Percentiles rank a stretch among this genome's conserved stretches.
phyloP scores from a whole-genome alignment of 768 basidiomycete species.

The Amanita phalloides region DNA sequence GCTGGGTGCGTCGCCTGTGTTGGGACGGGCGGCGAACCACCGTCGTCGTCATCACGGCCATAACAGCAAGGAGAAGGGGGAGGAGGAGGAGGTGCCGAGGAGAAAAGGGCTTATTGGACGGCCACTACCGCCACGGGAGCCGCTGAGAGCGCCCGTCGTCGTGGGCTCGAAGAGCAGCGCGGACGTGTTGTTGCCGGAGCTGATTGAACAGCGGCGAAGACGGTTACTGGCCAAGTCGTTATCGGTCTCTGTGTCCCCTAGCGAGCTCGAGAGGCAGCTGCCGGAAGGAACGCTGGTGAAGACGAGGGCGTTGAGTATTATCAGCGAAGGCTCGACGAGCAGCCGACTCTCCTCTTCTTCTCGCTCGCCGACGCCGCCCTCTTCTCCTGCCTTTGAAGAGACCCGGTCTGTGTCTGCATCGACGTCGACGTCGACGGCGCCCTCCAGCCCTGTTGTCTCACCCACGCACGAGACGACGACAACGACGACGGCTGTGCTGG shows the following conservation, averaged over 20 bases:
- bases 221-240: slow-evolving; percentile 49
- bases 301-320: slow-evolving; percentile 17
- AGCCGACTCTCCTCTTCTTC: too few relatives aligned
- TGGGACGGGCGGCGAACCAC: not conserved
- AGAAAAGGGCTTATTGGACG: slow-evolving; percentile 50
- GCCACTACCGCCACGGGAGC: too few relatives aligned
- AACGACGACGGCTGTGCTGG: not conserved
- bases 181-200: slow-evolving; percentile 27
- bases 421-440: not conserved
- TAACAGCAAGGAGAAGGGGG: slow-evolving; percentile 12
- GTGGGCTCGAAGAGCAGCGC: slow-evolving; percentile 9
- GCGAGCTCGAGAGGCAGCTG: slow-evolving; percentile 30
- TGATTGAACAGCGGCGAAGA: slow-evolving; percentile 45
- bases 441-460: not conserved
- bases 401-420: not conserved
- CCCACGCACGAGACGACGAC: not conserved
- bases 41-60: slow-evolving; percentile 5
- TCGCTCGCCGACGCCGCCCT: not conserved
- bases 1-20: not conserved
- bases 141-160: too few relatives aligned
- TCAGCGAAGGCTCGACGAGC: not conserved
- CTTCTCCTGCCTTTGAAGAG: not conserved
- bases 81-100: slow-evolving; percentile 21
- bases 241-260: slow-evolving; percentile 50
- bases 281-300: slow-evolving; percentile 19